Evolutionary conservation across 2,329 filamentous ascomycete species (phyloP), one percentile per base, ranked within the genome.

Genomic region (Cryphonectria carpinicola): DNA sequence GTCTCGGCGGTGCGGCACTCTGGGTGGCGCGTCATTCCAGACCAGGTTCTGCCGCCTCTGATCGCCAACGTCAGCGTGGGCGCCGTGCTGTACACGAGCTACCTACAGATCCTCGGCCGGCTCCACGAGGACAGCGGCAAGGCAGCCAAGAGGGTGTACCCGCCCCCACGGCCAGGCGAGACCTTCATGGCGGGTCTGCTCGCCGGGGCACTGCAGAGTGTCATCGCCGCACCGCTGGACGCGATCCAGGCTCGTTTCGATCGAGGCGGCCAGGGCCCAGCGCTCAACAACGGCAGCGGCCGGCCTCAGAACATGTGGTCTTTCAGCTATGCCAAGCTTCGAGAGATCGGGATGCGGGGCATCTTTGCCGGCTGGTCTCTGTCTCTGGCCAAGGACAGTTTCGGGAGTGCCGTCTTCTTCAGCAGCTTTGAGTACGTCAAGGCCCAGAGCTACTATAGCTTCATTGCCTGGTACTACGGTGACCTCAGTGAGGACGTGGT

Each of bases 341-440:
- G 85, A n/a, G 90, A 92, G 69, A 94, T 95, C 71, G 92, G 92
- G 0, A 76, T 88, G 5, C 86, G 90, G 8, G 92, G 92, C 32
- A 87, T 94, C 43, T 94, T 93, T 76, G 91, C 92, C 1, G 92
- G 92, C 56, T 94, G 89, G 87, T 84, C 87, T 0, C 79, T 95
- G 1, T 90, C 88, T 0, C 86, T 94, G 56, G 76, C 89, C 60
- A 93, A 93, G 75, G 92, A 94, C 76, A 88, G 89, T 39, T 79
- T 92, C 7, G 92, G 92, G 17, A 89, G 87, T 67, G 92, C 89
- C 49, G 80, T 92, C 25, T 93, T 93, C 84, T 95, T 95, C 80
- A 88, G 87, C 75, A 88, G 87, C 0, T 94, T 95, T 73, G 92
- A 95, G 80, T 92, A 89, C 64, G 82, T 94, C 76, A 94, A 94